Conservation (phyloP, 306 rosid genomes). For the Potentilla sterilis region DNA sequence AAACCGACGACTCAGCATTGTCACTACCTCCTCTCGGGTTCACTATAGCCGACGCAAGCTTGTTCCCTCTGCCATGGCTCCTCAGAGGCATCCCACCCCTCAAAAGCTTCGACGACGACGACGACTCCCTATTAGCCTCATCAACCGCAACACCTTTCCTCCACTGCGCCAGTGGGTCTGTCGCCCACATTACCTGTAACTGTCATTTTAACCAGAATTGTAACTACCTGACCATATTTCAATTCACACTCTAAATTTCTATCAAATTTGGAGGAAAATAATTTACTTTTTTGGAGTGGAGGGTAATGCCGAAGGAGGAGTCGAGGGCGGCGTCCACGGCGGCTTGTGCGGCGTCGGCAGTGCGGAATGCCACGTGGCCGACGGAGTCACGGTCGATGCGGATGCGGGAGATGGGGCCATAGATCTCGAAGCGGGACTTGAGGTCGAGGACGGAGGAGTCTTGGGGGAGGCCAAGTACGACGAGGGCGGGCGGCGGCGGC, state of each 20-base stretch:
- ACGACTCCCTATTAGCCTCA: conserved; percentile 31
- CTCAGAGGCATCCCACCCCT: conserved; percentile 79
- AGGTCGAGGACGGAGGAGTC: conserved; percentile 89
- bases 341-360: conserved; percentile 67
- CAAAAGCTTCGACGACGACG: conserved; percentile 68
- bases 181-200: conserved; percentile 88
- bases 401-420: conserved; percentile 83
- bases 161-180: conserved; percentile 82
- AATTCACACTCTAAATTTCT: too few relatives aligned
- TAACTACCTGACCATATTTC: too few relatives aligned
- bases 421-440: conserved; percentile 92
- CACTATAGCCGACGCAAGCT: conserved; percentile 68
- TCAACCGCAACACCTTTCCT: conserved; percentile 73
- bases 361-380: conserved; percentile 63
- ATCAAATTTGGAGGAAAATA: neutral
- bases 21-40: conserved; percentile 45
- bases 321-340: conserved; percentile 74
- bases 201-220: neutral
- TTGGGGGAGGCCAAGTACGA: conserved; percentile 60
- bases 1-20: conserved; percentile 35
- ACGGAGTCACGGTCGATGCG: conserved; percentile 81
- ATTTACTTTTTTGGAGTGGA: conserved; percentile 61
- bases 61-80: conserved; percentile 73
- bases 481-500: conserved; percentile 72
- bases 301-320: conserved; percentile 66